Evolutionary conservation across 2,329 filamentous ascomycete genomes (phyloP).

Genomic region (Coleophoma eucalyptorum): DNA sequence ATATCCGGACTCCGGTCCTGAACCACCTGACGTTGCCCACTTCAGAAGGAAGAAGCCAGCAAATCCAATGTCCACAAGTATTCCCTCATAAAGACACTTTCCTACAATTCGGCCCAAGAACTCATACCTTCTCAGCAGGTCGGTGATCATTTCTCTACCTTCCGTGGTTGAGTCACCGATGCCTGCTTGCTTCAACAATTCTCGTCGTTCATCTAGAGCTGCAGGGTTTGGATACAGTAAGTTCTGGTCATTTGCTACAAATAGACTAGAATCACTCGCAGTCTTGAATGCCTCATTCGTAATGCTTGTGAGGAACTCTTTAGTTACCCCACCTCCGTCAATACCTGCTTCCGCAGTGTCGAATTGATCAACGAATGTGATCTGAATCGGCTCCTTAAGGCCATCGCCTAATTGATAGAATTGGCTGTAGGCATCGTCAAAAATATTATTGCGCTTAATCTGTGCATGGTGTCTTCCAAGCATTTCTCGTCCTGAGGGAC

Average conservation of each 20-base stretch:
- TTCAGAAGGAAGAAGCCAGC: conserved; percentile 95
- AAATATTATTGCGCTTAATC: conserved; percentile 75
- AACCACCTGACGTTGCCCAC: conserved; percentile 73
- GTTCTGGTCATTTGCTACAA: conserved; percentile 81
- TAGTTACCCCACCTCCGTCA: conserved; percentile 94
- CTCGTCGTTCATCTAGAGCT: conserved; percentile 65
- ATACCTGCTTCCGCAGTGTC: conserved; percentile 86
- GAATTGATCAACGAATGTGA: conserved; percentile 92
- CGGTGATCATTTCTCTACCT: conserved; percentile 53
- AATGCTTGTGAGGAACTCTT: conserved; percentile 90
- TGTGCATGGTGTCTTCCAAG: conserved; percentile 67
- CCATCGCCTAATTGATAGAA: conserved; percentile 80
- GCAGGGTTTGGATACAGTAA: conserved; percentile 85
- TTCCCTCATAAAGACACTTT: conserved; percentile 96
- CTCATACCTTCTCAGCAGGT: conserved; percentile 73
- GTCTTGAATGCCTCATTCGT: conserved; percentile 79
- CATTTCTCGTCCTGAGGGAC: conserved; percentile 28
- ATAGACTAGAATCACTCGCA: conserved; percentile 57
- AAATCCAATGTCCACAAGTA: conserved; percentile 88
- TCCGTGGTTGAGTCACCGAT: conserved; percentile 48
- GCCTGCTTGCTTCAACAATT: conserved; percentile 48
- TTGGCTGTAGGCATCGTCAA: conserved; percentile 79
- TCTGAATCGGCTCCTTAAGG: conserved; percentile 92
- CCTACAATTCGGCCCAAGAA: conserved; percentile 91
- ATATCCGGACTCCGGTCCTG: conserved; percentile 68